Conservation (phyloP, 2,329 filamentous ascomycete species). For the Fusarium sp. region DNA sequence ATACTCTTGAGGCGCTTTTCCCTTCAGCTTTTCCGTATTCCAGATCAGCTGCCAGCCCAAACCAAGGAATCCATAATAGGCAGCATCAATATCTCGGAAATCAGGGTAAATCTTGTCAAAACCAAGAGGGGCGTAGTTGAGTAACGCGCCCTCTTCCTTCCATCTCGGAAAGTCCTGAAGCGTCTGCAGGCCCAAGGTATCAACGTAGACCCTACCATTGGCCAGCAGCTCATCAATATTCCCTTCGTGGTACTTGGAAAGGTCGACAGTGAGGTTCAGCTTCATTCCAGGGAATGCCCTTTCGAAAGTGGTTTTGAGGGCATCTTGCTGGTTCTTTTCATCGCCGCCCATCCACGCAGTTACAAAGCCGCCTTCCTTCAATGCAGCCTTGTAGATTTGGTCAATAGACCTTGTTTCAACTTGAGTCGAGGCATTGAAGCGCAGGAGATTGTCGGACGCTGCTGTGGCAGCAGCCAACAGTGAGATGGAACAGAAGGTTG, state of each 20-base stretch:
- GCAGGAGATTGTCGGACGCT: not conserved
- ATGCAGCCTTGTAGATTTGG: slow-evolving; percentile 59
- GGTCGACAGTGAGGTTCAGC: slow-evolving; percentile 63
- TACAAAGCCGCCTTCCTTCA: slow-evolving; percentile 57
- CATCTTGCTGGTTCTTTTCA: slow-evolving; percentile 52
- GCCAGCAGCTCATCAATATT: slow-evolving; percentile 58
- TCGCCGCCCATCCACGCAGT: slow-evolving; percentile 60
- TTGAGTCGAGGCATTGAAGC: slow-evolving; percentile 13
- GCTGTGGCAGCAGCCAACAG: not conserved
- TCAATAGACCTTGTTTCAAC: slow-evolving; percentile 58
- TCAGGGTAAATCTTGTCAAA: slow-evolving; percentile 52
- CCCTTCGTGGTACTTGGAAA: slow-evolving; percentile 64
- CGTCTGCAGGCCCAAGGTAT: slow-evolving; percentile 59
- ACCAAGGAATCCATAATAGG: slow-evolving; percentile 48
- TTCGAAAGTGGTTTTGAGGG: slow-evolving; percentile 55
- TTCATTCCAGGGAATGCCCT: slow-evolving; percentile 58
- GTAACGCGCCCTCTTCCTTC: slow-evolving; percentile 54
- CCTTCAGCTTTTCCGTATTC: slow-evolving; percentile 8
- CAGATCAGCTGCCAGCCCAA: slow-evolving; percentile 48
- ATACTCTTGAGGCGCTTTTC: slow-evolving; percentile 40
- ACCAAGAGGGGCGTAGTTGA: slow-evolving; percentile 57
- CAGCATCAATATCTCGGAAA: slow-evolving; percentile 50
- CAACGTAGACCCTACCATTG: slow-evolving; percentile 49
- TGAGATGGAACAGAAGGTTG: not conserved
- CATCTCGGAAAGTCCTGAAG: slow-evolving; percentile 60